phyloP scores from a whole-genome alignment of 78 protist genomes.

The Anaeramoeba flamelloides region DNA sequence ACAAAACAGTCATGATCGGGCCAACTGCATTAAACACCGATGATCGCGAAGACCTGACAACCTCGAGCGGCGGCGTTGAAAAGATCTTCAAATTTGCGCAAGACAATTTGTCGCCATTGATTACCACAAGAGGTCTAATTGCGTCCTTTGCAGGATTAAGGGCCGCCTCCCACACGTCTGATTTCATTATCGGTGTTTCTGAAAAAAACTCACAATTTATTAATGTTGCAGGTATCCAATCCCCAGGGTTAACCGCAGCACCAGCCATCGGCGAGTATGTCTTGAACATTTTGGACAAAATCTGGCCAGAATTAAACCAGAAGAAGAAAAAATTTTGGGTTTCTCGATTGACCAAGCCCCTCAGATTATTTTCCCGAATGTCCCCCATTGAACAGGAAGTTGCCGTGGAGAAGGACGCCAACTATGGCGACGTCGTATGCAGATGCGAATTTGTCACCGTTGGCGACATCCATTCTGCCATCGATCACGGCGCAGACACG shows the following conservation, averaged over 20 bases:
- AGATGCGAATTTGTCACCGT: neutral
- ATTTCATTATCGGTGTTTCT: neutral
- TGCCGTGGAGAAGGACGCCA: slow-evolving; percentile 3
- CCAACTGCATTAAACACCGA: neutral
- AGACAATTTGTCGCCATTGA: neutral
- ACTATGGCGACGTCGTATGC: neutral
- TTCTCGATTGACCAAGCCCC: neutral
- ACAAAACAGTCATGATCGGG: neutral
- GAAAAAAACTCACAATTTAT: neutral
- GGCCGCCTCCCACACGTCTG: neutral
- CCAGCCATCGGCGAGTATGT: slow-evolving; percentile 1
- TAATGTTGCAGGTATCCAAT: neutral
- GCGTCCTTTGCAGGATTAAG: neutral
- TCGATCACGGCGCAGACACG: neutral
- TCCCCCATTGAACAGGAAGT: neutral
- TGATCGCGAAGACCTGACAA: neutral
- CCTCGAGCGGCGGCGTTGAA: neutral
- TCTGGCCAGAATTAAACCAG: neutral
- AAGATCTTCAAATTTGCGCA: neutral
- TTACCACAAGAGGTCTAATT: neutral
- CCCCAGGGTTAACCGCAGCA: neutral
- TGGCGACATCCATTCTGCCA: slow-evolving; percentile 2
- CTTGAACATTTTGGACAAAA: neutral
- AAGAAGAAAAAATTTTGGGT: neutral
- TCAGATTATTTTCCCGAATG: neutral